Evolutionary conservation across 495 filamentous ascomycete species (phyloP).

Genomic region (Penicillium atrosanguineum): DNA sequence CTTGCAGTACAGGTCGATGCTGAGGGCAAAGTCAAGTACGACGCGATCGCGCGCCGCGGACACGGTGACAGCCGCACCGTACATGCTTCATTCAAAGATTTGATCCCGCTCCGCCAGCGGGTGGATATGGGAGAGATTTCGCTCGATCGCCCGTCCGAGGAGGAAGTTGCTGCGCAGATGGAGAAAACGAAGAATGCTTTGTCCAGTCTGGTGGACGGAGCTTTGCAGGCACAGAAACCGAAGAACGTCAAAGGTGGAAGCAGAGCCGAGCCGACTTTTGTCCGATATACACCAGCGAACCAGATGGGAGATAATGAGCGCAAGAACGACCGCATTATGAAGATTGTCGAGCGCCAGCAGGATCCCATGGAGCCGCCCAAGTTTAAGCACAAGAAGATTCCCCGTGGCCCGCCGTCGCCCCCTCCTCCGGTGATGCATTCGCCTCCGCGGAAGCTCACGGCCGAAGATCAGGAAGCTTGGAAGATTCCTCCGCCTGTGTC

Average conservation of each 20-base stretch:
- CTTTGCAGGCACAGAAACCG: conserved; percentile 88
- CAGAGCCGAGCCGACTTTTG: conserved; percentile 86
- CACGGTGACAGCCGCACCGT: conserved; percentile 81
- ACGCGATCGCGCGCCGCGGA: conserved; percentile 89
- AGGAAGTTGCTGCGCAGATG: conserved; percentile 76
- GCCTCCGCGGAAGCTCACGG: conserved; percentile 90
- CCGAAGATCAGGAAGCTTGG: conserved; percentile 97
- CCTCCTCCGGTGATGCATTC: conserved; percentile 95
- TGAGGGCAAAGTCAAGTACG: conserved; percentile 92
- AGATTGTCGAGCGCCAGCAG: conserved; percentile 90
- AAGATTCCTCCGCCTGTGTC: conserved; percentile 91
- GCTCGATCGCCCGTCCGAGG: conserved; percentile 80
- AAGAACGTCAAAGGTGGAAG: conserved; percentile 82
- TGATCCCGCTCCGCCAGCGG: conserved; percentile 90
- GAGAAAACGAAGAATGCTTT: conserved; percentile 88
- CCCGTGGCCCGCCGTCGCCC: conserved; percentile 86
- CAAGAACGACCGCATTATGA: conserved; percentile 96
- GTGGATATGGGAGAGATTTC: conserved; percentile 92
- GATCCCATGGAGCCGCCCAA: conserved; percentile 99
- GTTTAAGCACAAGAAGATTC: conserved; percentile 98
- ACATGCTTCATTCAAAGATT: conserved; percentile 92
- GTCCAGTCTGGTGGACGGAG: conserved; percentile 75
- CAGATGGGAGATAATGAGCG: conserved; percentile 91
- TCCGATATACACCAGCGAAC: conserved; percentile 90
- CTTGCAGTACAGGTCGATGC: conserved; percentile 87